Evolutionary conservation across 768 basidiomycete genomes (phyloP), one percentile per base, ranked within the genome.

Genomic region (Trametes punicea): DNA sequence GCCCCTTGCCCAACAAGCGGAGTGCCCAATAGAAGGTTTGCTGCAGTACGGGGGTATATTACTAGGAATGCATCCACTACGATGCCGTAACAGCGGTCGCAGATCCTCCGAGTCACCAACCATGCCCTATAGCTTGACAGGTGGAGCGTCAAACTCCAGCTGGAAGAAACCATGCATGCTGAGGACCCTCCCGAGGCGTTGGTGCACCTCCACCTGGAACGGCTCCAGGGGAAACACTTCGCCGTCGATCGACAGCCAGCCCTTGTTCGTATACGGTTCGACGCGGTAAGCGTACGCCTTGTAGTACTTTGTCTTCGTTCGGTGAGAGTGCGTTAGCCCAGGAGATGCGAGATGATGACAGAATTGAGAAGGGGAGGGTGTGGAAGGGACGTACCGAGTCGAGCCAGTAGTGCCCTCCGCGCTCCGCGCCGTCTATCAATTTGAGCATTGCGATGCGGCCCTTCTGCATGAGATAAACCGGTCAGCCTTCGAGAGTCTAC

Each of bases 281-380:
- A 90, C 75, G 21, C 88, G 81, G 68, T 90, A 90, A 4, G 88
- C 84, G 51, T 81, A 72, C 3, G 83, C 88, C 69, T 91, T 90
- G 68, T 81, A 77, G 65, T 90, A 92, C 46, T 77, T 78, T 64
- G 85, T 71, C 90, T 92, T 54, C 20, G 27, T 1, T 16, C 10
- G 39, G 20, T 26, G 21, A 8, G 10, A 23, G 33, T 15, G 33
- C 13, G 64, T 39, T 15, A 15, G n/a, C 15, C 9, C 26, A 40
- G 36, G 16, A 31, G 33, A 10, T 25, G 25, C 16, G 8, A 21
- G n/a, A 26, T 48, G 42, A 44, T 45, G 48, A 62, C 18, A 46
- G 42, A 16, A 30, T 13, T 13, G 42, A 41, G 27, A 34, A 30
- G 49, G n/a, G 26, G 31, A 38, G 30, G 6, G 26, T 2, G 15